Conservation (phyloP, 768 basidiomycete species). For the Agrocybe chaxingu region DNA sequence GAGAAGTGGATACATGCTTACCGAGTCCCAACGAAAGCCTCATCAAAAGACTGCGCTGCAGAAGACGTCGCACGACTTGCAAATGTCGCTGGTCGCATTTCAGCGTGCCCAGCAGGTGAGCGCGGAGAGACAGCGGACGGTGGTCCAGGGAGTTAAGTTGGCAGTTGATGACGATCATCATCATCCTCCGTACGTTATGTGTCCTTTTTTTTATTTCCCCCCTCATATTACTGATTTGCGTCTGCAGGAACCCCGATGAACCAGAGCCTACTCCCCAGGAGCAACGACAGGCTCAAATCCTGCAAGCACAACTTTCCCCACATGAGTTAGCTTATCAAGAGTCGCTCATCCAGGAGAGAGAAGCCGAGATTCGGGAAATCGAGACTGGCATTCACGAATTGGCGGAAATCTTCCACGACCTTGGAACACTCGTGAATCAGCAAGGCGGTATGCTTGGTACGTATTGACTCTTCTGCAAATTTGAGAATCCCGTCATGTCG, state of each 20-base stretch:
- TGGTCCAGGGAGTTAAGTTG: constrained; percentile 83
- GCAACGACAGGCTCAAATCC: constrained; percentile 65
- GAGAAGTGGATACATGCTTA: not conserved
- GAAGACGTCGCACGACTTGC: constrained; percentile 92
- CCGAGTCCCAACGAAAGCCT: constrained; percentile 43
- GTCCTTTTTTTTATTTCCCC: not conserved
- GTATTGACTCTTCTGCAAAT: constrained; percentile 19
- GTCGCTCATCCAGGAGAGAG: constrained; percentile 90
- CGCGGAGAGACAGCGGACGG: constrained; percentile 84
- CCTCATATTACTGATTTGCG: constrained; percentile 1
- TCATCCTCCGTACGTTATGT: constrained; percentile 22
- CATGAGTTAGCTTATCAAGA: constrained; percentile 96
- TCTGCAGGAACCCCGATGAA: constrained; percentile 27
- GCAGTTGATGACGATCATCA: constrained; percentile 74
- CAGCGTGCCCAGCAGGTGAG: constrained; percentile 89
- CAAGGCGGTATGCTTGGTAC: constrained; percentile 93
- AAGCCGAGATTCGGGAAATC: constrained; percentile 92
- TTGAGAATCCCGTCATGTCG: too few relatives aligned
- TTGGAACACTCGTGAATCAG: constrained; percentile 91
- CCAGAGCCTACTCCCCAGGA: constrained; percentile 41
- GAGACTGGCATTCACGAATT: constrained; percentile 96
- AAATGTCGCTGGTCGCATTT: constrained; percentile 85
- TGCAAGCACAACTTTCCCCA: constrained; percentile 76
- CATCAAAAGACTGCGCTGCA: constrained; percentile 80
- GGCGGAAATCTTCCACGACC: constrained; percentile 92